These are phyloP conservation scores for Boletellus emodensis DNA, from an alignment of 768 basidiomycete species.

Conservation along the genomic window DNA sequence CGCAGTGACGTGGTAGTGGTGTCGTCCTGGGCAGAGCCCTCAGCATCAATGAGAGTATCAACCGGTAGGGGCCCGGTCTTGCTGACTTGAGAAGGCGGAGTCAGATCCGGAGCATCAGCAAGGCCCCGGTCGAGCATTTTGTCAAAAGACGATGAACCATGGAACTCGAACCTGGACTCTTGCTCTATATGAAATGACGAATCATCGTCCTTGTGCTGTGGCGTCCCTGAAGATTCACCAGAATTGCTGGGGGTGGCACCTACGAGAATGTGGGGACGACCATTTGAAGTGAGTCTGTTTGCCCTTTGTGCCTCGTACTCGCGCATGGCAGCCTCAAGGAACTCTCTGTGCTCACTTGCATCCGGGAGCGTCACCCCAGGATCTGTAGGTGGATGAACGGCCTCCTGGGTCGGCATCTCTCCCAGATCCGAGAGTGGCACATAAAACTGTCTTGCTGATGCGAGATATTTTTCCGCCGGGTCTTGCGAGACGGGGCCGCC, in stretches of 20 bases:
- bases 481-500: constrained; percentile 49
- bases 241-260: constrained; percentile 50
- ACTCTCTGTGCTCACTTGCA: constrained; percentile 34
- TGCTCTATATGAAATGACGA: constrained; percentile 18
- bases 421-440: constrained; percentile 58
- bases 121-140: constrained; percentile 35
- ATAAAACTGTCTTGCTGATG: constrained; percentile 46
- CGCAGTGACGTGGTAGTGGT: background rate
- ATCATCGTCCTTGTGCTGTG: constrained; percentile 11
- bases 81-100: constrained; percentile 13
- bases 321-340: constrained; percentile 22
- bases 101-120: constrained; percentile 20
- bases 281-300: constrained; percentile 6
- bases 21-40: constrained; percentile 1
- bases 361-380: constrained; percentile 51
- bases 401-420: constrained; percentile 28
- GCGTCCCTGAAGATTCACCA: constrained; percentile 22
- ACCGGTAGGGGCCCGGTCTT: constrained; percentile 6
- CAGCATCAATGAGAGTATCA: background rate
- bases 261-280: constrained; percentile 38
- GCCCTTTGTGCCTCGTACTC: constrained; percentile 24
- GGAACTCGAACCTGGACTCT: constrained; percentile 33
- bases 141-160: constrained; percentile 40
- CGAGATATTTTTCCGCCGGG: constrained; percentile 43
- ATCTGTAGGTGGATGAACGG: constrained; percentile 30